These are phyloP conservation scores for Penicillium odoratum DNA, from an alignment of 495 filamentous ascomycete species.

Conservation along the genomic window DNA sequence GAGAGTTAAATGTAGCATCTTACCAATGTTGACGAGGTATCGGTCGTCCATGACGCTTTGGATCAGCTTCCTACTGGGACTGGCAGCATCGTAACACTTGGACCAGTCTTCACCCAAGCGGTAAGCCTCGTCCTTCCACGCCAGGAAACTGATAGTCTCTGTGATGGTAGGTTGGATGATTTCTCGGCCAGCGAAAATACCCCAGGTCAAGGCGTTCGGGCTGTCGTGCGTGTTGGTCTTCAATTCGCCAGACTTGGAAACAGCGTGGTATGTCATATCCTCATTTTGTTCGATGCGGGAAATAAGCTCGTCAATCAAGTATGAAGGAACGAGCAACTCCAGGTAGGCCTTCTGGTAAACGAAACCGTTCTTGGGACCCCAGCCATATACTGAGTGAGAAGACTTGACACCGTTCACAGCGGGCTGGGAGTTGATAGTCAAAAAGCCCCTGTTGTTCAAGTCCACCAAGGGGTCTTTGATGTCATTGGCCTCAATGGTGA, in stretches of 20 bases:
- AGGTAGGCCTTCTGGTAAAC: constrained; percentile 99
- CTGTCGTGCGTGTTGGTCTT: constrained; percentile 81
- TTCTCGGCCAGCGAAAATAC: constrained; percentile 97
- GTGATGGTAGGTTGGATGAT: constrained; percentile 99
- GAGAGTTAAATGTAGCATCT: constrained; percentile 28
- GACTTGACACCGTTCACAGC: constrained; percentile 92
- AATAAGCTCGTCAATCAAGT: constrained; percentile 75
- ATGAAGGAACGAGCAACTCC: constrained; percentile 81
- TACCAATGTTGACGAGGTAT: constrained; percentile 95
- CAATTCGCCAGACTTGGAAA: constrained; percentile 76
- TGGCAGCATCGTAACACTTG: constrained; percentile 76
- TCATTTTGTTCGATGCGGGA: constrained; percentile 74
- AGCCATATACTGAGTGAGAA: constrained; percentile 81
- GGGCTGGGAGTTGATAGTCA: constrained; percentile 98
- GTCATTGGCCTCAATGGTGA: constrained; percentile 74
- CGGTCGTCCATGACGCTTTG: constrained; percentile 82
- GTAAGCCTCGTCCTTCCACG: constrained; percentile 99
- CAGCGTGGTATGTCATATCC: constrained; percentile 89
- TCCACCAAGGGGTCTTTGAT: constrained; percentile 75
- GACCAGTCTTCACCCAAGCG: constrained; percentile 92
- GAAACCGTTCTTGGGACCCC: constrained; percentile 92
- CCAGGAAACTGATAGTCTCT: constrained; percentile 94
- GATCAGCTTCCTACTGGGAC: constrained; percentile 80
- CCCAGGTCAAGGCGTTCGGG: constrained; percentile 98
- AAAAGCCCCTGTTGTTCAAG: constrained; percentile 80